phyloP scores from a whole-genome alignment of 2,329 filamentous ascomycete species.

The Claviceps quebecensis region DNA sequence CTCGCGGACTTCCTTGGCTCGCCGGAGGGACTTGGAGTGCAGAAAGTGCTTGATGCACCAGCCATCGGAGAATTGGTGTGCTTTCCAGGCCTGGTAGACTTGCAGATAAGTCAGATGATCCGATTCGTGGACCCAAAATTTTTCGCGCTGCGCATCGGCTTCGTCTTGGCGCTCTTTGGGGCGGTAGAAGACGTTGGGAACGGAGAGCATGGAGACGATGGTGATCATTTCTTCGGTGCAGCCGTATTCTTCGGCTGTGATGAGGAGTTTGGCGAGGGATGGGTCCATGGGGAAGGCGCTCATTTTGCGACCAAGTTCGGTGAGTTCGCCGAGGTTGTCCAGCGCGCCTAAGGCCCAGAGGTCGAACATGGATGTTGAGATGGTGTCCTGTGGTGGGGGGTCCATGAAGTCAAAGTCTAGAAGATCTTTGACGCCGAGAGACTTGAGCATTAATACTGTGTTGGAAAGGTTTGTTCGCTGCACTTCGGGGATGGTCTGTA shows the following conservation, averaged over 20 bases:
- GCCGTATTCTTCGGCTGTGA: constrained; percentile 76
- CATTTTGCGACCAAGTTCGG: constrained; percentile 78
- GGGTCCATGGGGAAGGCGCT: constrained; percentile 98
- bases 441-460: constrained; percentile 87
- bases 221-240: constrained; percentile 98
- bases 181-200: constrained; percentile 91
- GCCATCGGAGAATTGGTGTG: constrained; percentile 74
- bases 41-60: constrained; percentile 93
- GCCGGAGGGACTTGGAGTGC: constrained; percentile 82
- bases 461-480: constrained; percentile 93
- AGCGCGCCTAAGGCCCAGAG: constrained; percentile 90
- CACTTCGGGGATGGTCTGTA: constrained; percentile 94
- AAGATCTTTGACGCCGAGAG: constrained; percentile 82
- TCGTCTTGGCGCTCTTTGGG: constrained; percentile 95
- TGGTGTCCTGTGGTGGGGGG: constrained; percentile 92
- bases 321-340: constrained; percentile 87
- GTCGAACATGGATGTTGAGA: constrained; percentile 93
- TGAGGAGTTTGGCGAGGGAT: constrained; percentile 83
- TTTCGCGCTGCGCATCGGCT: constrained; percentile 86
- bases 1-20: constrained; percentile 86
- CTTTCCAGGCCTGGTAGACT: constrained; percentile 90
- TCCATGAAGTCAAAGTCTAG: constrained; percentile 99
- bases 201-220: constrained; percentile 94
- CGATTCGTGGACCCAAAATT: constrained; percentile 96
- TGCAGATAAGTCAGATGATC: constrained; percentile 93